A percentile compares a stretch with the other conserved stretches of the same genome.
Evolutionary conservation across 1,284 basidiomycete genomes (phyloP).

Genomic region (Exobasidium cylindrosporum): DNA sequence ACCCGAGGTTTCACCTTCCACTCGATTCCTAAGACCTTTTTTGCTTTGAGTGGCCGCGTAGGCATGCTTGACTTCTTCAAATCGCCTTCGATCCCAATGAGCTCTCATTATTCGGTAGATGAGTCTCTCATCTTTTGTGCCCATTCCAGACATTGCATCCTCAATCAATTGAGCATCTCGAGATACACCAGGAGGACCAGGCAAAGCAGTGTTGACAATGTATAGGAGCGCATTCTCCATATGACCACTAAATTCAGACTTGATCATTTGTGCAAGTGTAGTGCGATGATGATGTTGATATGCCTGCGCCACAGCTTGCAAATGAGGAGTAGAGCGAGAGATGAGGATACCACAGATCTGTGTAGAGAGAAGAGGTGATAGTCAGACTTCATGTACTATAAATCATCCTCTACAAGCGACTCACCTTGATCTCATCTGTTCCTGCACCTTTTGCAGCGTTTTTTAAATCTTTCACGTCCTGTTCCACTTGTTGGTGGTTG

Average conservation of each 20-base stretch:
- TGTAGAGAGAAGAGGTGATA: not conserved
- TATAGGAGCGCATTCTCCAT: slow-evolving; percentile 46
- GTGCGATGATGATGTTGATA: slow-evolving; percentile 27
- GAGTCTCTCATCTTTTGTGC: slow-evolving; percentile 46
- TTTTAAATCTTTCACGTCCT: slow-evolving; percentile 28
- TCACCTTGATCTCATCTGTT: slow-evolving; percentile 39
- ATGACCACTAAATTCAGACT: slow-evolving; percentile 50
- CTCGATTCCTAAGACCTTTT: slow-evolving; percentile 38
- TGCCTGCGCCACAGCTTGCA: slow-evolving; percentile 44
- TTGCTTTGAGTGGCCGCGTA: slow-evolving; percentile 48
- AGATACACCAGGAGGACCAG: slow-evolving; percentile 28
- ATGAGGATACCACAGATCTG: slow-evolving; percentile 49
- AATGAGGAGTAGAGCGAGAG: slow-evolving; percentile 43
- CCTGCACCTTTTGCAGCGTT: slow-evolving; percentile 33
- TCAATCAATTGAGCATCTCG: slow-evolving; percentile 50
- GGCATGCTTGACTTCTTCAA: slow-evolving; percentile 47
- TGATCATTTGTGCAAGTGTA: slow-evolving; percentile 40
- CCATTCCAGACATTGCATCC: slow-evolving; percentile 50
- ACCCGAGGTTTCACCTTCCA: slow-evolving; percentile 45
- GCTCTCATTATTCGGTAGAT: slow-evolving; percentile 41
- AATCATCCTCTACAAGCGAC: slow-evolving; percentile 11
- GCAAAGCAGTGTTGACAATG: slow-evolving; percentile 51
- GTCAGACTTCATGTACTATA: not conserved
- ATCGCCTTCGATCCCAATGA: slow-evolving; percentile 48
- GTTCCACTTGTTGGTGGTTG: slow-evolving; percentile 29